Evolutionary conservation across 345 rosid species (phyloP), one percentile per base, ranked within the genome.

Genomic region (Sisymbrium irio): DNA sequence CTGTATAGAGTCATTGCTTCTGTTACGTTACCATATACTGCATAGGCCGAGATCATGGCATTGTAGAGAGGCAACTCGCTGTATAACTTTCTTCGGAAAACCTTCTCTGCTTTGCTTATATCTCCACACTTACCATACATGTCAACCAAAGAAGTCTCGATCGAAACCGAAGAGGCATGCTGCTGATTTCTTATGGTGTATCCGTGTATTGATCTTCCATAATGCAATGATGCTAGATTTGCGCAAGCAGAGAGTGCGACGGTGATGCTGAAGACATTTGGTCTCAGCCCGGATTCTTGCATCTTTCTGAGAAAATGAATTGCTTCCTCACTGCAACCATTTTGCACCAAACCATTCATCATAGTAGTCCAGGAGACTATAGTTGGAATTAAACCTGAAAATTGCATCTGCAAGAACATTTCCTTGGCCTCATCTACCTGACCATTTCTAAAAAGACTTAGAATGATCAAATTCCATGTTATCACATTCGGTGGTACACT

Each of bases 51-150:
- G 75, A 85, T 86, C 84, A 83, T 75, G 62, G 86, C 82, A 58
- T 85, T 84, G 78, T 78, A 78, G 56, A 78, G 66, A n/a, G 87
- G 79, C 58, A 79, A 67, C 53, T 81, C 82, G 65, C 79, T 75
- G 39, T 4, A 71, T 36, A 13, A 22, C 39, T 63, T 67, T 40
- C 62, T 69, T 72, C 42, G 14, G 12, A 65, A 84, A n/a, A 82
- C 82, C 67, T 18, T 55, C 69, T 73, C 75, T 55, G 87, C 87
- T 73, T 64, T 70, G 73, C 76, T 78, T 59, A 80, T 63, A n/a
- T 70, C 69, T 76, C 96, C 97, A 76, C 86, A 83, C 80, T 86
- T 86, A 59, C 84, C 81, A 76, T 87, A 88, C 95, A 92, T 82
- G 78, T 88, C 89, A 60, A 81, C 77, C 69, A 87, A 72, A 30